A percentile compares a stretch with the other conserved stretches of the same genome.
These are phyloP conservation scores for Triticum dicoccoides DNA, from an alignment of 176 grass and related monocot genomes.

Conservation along the genomic window DNA sequence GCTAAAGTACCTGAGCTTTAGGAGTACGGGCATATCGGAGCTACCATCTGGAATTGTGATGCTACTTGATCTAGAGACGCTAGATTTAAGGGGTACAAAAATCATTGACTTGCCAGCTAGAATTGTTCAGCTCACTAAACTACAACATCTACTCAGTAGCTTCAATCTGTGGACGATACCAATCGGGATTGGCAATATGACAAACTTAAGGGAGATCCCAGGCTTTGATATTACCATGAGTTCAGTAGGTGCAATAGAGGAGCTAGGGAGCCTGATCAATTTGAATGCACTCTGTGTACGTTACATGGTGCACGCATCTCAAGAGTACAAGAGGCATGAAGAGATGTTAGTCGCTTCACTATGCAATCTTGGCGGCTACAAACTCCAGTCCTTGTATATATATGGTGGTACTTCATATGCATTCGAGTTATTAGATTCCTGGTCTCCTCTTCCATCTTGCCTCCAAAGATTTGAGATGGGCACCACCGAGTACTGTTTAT, in stretches of 20 bases:
- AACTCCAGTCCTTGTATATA: background rate
- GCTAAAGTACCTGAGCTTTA: background rate
- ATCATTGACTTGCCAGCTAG: background rate
- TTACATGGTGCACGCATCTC: background rate
- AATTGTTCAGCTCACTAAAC: background rate
- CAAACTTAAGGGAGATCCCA: background rate
- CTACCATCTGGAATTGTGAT: background rate
- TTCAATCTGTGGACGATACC: background rate
- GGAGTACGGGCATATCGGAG: rapidly evolving
- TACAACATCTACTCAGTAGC: background rate
- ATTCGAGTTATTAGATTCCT: background rate
- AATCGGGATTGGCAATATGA: background rate
- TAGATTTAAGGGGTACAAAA: background rate
- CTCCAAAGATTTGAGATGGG: background rate
- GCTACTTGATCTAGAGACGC: background rate
- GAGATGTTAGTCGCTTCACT: background rate
- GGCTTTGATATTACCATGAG: background rate
- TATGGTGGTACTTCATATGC: rapidly evolving
- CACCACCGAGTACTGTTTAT: background rate
- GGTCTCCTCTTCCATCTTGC: background rate
- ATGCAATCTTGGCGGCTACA: background rate
- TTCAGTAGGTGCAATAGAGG: background rate
- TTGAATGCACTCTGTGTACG: background rate
- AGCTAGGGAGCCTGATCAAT: background rate
- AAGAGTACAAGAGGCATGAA: background rate